Evolutionary conservation across 2,329 filamentous ascomycete species (phyloP), one percentile per base, ranked within the genome.

Genomic region (Hypoxylon sp.): DNA sequence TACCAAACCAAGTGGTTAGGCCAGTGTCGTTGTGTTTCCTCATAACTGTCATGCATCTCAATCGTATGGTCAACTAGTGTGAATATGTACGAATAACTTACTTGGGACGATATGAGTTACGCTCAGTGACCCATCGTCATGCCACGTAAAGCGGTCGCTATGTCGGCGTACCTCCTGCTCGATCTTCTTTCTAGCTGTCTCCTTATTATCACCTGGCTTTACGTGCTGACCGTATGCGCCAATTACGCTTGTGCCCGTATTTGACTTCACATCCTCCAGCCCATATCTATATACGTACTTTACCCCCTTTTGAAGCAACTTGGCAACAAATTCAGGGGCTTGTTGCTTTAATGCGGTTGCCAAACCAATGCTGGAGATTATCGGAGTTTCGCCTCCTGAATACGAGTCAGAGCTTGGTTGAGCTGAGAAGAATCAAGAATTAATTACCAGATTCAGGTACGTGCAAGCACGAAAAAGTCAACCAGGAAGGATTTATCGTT

Each of bases 401-500:
- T 11, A 62, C 14, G 8, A 59, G 54, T 55, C 10, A 66, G 17
- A 57, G 20, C 35, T 31, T 20, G 25, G 2, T 27, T 48, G 8
- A 54, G 6, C 13, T 31, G 7, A 27, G 46, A 27, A 25, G 25
- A 6, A 35, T 6, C 2, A 27, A 42, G 20, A 49, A 2, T 40
- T 35, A 17, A 44, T 7, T 66, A 76, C 72, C 71, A 22, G 64
- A 66, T 25, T 77, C 59, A 0, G 77, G 72, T 1, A 67, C 42
- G 1, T 67, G 46, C 25, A 79, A 49, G 4, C 73, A 74, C 10
- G 68, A 75, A 61, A 81, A 81, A 0, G 76, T 79, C 3, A 81
- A 22, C 79, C 78, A 81, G 1, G 77, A 53, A 14, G 79, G 79
- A 49, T 81, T 77, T 59, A 81, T 77, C 0, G 75, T 80, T 1